Percentiles rank a stretch among this genome's conserved stretches.
These are phyloP conservation scores for Zoysia matrella DNA, from an alignment of 202 grass and related monocot genomes.

Conservation along the genomic window DNA sequence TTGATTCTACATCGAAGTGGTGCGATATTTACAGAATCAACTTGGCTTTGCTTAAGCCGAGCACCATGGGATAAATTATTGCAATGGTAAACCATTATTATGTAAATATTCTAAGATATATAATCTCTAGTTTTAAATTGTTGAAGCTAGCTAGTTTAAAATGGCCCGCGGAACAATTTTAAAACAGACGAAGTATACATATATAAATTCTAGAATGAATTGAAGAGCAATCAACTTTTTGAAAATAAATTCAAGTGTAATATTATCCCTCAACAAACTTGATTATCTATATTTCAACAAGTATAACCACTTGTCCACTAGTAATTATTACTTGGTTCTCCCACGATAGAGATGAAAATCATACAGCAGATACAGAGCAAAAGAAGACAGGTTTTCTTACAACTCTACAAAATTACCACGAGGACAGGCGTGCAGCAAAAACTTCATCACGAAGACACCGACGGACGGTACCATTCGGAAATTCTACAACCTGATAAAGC, in stretches of 20 bases:
- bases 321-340: slow-evolving; percentile 25
- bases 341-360: slow-evolving; percentile 14
- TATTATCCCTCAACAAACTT: not conserved
- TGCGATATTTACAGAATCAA: not conserved
- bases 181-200: too few species aligned
- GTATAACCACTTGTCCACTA: slow-evolving; percentile 35
- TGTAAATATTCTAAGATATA: too few species aligned
- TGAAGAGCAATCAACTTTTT: not conserved
- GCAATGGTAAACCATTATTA: too few species aligned
- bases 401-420: slow-evolving; percentile 48
- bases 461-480: slow-evolving; percentile 20
- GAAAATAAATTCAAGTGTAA: not conserved
- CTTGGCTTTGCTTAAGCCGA: not conserved
- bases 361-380: slow-evolving; percentile 48
- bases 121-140: too few species aligned
- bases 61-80: not conserved
- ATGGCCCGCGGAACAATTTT: too few species aligned
- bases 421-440: slow-evolving; percentile 28
- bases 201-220: too few species aligned
- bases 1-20: not conserved
- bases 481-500: slow-evolving; percentile 43
- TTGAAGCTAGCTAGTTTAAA: too few species aligned
- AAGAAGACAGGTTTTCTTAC: slow-evolving; percentile 39
- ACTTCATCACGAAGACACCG: slow-evolving; percentile 33
- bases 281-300: slow-evolving; percentile 15